Conservation (phyloP, 2,329 filamentous ascomycete genomes). For the Cladosporium austrohemisphaericum region DNA sequence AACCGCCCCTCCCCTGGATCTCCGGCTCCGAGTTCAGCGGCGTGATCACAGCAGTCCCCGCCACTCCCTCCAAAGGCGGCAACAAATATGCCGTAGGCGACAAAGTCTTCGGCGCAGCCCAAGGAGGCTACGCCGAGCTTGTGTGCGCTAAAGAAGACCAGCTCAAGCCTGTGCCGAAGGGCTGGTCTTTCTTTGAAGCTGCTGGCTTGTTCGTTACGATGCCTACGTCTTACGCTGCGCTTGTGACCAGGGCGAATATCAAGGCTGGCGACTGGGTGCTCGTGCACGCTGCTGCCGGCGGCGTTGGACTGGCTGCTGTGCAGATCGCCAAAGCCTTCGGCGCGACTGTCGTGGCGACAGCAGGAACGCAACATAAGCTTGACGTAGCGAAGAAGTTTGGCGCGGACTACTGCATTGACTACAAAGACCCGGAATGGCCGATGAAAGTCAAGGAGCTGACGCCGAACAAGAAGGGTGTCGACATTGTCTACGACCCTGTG, state of each 20-base stretch:
- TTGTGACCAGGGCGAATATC: slow-evolving; percentile 73
- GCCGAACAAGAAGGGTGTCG: slow-evolving; percentile 69
- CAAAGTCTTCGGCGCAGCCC: slow-evolving; percentile 78
- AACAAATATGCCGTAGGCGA: slow-evolving; percentile 69
- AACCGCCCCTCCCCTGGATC: slow-evolving; percentile 84
- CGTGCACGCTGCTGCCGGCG: slow-evolving; percentile 87
- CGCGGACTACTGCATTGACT: slow-evolving; percentile 79
- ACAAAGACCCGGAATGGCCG: slow-evolving; percentile 61
- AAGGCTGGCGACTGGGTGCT: slow-evolving; percentile 80
- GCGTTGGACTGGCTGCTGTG: slow-evolving; percentile 85
- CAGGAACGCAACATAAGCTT: slow-evolving; percentile 74
- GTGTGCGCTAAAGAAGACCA: slow-evolving; percentile 63
- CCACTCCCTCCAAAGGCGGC: slow-evolving; percentile 29
- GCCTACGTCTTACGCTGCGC: slow-evolving; percentile 80
- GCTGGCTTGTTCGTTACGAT: slow-evolving; percentile 89
- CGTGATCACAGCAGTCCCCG: slow-evolving; percentile 64
- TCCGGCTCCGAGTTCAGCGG: slow-evolving; percentile 86
- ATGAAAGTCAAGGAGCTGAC: slow-evolving; percentile 73
- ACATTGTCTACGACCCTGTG: slow-evolving; percentile 94
- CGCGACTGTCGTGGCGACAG: slow-evolving; percentile 89
- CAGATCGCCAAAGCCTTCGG: slow-evolving; percentile 91
- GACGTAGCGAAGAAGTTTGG: slow-evolving; percentile 75
- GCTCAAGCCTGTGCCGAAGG: slow-evolving; percentile 69
- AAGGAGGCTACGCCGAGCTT: slow-evolving; percentile 81
- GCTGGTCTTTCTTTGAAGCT: slow-evolving; percentile 80